Percentiles rank a stretch among this genome's conserved stretches.
Conservation (phyloP, 2,329 filamentous ascomycete species). For the Zymoseptoria crescenta region DNA sequence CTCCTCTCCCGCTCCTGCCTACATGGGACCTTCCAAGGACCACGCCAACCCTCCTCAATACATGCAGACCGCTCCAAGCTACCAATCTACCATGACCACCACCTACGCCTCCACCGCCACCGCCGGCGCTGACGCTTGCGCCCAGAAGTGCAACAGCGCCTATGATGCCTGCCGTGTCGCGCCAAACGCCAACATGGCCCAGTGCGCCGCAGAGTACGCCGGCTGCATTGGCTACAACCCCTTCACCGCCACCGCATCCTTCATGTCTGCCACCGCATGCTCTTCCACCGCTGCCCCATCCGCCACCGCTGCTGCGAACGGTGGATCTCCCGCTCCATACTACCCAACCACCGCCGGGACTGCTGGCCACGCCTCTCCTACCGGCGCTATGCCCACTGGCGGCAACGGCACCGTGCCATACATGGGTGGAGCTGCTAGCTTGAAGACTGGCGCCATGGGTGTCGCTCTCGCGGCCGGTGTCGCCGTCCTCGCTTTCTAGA, state of each 20-base stretch:
- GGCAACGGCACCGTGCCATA: neutral
- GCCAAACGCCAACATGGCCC: constrained; percentile 7
- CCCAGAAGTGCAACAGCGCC: neutral
- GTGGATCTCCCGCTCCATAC: neutral
- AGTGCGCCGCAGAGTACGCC: constrained; percentile 10
- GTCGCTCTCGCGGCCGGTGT: constrained; percentile 33
- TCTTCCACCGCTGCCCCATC: neutral
- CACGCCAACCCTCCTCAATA: constrained; percentile 9
- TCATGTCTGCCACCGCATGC: neutral
- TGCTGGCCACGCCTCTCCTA: neutral
- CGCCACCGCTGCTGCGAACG: neutral
- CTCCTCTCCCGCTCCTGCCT: constrained; percentile 48
- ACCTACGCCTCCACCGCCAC: constrained; percentile 20
- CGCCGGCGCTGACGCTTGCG: constrained; percentile 24
- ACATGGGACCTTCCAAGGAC: constrained; percentile 56
- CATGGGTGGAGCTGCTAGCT: constrained; percentile 19
- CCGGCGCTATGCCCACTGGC: neutral
- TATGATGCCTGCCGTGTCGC: constrained; percentile 4
- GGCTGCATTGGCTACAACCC: constrained; percentile 12
- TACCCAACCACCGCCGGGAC: neutral
- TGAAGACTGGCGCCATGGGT: constrained; percentile 34
- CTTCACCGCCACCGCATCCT: constrained; percentile 1
- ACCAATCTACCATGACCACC: constrained; percentile 5
- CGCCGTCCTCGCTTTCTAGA: constrained; percentile 32
- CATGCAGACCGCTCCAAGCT: neutral